Evolutionary conservation across 306 rosid species (phyloP).

Genomic region (Corylus heterophylla): DNA sequence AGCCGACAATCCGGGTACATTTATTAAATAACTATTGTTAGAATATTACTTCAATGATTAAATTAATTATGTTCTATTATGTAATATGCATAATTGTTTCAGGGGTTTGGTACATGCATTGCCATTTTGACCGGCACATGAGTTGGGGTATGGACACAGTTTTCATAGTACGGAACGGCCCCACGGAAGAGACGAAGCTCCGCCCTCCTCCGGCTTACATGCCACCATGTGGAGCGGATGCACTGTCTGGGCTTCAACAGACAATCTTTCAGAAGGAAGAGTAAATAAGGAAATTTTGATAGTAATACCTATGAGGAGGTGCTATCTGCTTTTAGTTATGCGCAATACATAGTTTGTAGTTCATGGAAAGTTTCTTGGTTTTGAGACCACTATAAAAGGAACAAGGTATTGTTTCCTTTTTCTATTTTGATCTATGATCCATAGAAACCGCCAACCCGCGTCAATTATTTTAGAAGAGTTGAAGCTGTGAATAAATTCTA

Average conservation of each 20-base stretch:
- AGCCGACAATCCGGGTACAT: conserved; percentile 19
- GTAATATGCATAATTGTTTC: neutral
- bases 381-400: no score
- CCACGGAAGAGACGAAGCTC: neutral
- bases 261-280: neutral
- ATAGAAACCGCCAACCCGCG: no score
- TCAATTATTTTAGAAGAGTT: no score
- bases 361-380: no score
- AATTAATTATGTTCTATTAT: no score
- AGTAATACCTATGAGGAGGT: neutral
- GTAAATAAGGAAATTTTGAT: neutral
- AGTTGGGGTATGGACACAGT: conserved; percentile 9
- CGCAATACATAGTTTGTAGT: no score
- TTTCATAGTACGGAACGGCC: conserved; percentile 5
- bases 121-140: conserved; percentile 16
- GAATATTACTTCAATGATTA: no score
- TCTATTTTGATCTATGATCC: no score
- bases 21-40: neutral
- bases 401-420: no score
- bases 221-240: conserved; percentile 2
- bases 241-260: neutral
- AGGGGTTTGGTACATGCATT: conserved; percentile 15
- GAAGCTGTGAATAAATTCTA: no score
- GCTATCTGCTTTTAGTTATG: neutral
- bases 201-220: conserved; percentile 9